These are phyloP conservation scores for Penicillium fimorum DNA, from an alignment of 495 filamentous ascomycete genomes.

Conservation along the genomic window DNA sequence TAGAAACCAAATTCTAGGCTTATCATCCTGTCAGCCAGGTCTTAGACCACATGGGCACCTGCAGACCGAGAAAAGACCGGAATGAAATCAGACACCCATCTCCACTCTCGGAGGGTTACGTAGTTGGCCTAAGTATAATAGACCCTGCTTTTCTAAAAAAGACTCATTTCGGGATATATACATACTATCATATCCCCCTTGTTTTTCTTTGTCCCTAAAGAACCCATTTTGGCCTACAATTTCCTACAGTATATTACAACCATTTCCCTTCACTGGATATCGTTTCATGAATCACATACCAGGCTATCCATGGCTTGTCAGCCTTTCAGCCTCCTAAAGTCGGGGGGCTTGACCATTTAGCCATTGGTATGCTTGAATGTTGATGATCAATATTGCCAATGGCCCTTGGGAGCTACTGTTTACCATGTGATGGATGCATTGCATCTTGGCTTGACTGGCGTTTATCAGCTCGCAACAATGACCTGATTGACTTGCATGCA, in stretches of 20 bases:
- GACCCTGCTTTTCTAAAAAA: background rate
- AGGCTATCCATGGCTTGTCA: background rate
- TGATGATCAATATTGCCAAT: background rate
- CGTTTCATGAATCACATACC: background rate
- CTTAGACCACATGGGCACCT: background rate
- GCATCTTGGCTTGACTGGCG: background rate
- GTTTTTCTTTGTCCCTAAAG: background rate
- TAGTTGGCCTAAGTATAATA: background rate
- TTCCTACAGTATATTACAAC: background rate
- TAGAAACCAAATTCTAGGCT: background rate
- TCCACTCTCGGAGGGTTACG: background rate
- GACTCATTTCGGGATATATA: background rate
- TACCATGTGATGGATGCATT: background rate
- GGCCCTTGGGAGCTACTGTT: background rate
- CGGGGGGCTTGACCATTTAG: background rate
- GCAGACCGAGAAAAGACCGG: conserved; percentile 1
- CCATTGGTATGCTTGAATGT: background rate
- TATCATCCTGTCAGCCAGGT: background rate
- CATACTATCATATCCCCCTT: background rate
- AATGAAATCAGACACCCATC: background rate
- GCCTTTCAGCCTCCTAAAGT: background rate
- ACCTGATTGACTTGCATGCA: background rate
- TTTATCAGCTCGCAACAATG: background rate
- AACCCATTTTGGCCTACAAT: background rate
- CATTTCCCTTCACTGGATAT: background rate